These are phyloP conservation scores for Strobilomyces dryophilus DNA, from an alignment of 768 basidiomycete species.

Conservation along the genomic window DNA sequence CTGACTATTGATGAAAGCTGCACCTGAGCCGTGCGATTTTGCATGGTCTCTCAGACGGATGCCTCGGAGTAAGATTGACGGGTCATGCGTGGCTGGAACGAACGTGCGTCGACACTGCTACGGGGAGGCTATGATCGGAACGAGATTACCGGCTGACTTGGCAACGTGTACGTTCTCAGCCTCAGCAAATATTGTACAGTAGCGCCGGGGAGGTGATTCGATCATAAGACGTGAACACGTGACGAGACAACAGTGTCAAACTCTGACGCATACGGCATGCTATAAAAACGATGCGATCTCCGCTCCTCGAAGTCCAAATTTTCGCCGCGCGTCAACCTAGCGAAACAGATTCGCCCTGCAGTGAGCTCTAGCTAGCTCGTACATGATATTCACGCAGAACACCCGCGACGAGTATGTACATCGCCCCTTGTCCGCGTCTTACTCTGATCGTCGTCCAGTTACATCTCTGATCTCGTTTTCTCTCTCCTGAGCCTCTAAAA, in stretches of 20 bases:
- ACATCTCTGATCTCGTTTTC: conserved; percentile 89
- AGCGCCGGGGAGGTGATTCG: no score
- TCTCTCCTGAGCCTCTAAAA: conserved; percentile 48
- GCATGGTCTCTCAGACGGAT: no score
- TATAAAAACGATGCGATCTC: conserved; percentile 10
- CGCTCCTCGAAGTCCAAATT: neutral
- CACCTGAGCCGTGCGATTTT: no score
- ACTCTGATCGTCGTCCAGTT: conserved; percentile 45
- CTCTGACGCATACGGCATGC: no score
- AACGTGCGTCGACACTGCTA: no score
- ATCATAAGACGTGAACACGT: neutral
- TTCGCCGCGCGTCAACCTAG: neutral
- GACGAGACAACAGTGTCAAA: conserved; percentile 19
- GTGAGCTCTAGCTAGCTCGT: conserved; percentile 34
- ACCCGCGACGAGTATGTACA: conserved; percentile 81
- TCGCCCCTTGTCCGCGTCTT: neutral
- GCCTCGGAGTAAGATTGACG: no score
- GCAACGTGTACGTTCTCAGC: no score
- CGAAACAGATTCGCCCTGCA: neutral
- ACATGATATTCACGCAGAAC: conserved; percentile 82
- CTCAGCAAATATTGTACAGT: no score
- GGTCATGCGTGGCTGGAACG: no score
- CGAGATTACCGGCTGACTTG: no score
- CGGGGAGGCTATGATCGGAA: no score
- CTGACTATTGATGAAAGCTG: no score